Conservation (phyloP, 2,329 filamentous ascomycete species). For the Alternaria sp. region DNA sequence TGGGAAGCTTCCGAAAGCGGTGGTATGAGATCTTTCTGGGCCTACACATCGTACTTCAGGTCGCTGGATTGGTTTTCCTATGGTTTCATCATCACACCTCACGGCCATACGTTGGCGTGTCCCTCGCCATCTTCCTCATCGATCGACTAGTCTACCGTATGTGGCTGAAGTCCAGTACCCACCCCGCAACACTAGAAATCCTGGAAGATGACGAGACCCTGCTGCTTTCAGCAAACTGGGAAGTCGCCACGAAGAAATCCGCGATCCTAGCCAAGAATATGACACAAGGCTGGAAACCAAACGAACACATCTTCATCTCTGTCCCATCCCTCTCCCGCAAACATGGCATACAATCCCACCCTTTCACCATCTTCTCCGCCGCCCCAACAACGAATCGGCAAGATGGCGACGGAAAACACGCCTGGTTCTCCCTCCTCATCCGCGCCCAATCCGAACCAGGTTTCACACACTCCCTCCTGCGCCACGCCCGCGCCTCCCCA, state of each 20-base stretch:
- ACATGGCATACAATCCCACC: constrained; percentile 66
- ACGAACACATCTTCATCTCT: constrained; percentile 69
- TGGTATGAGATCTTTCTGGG: constrained; percentile 70
- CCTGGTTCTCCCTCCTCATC: constrained; percentile 65
- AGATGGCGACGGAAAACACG: constrained; percentile 47
- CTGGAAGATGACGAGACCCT: constrained; percentile 65
- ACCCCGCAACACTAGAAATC: constrained; percentile 59
- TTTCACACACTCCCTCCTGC: constrained; percentile 64
- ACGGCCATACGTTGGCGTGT: constrained; percentile 60
- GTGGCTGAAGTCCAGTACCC: constrained; percentile 57
- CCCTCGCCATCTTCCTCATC: constrained; percentile 63
- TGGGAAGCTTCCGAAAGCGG: constrained; percentile 64
- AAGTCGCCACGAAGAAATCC: constrained; percentile 25
- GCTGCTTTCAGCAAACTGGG: constrained; percentile 56
- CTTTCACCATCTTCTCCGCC: constrained; percentile 70
- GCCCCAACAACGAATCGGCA: constrained; percentile 54
- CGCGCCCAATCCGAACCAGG: constrained; percentile 60
- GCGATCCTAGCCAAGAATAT: constrained; percentile 45
- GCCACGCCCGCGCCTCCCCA: constrained; percentile 56
- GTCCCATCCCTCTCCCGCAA: constrained; percentile 61
- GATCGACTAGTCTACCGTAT: constrained; percentile 66
- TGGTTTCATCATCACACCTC: constrained; percentile 65
- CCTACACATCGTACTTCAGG: constrained; percentile 64
- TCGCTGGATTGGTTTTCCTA: constrained; percentile 61
- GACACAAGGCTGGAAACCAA: constrained; percentile 63